Evolutionary conservation across 164 flowering plant genomes (phyloP).

Genomic region (Stephania cephalantha): DNA sequence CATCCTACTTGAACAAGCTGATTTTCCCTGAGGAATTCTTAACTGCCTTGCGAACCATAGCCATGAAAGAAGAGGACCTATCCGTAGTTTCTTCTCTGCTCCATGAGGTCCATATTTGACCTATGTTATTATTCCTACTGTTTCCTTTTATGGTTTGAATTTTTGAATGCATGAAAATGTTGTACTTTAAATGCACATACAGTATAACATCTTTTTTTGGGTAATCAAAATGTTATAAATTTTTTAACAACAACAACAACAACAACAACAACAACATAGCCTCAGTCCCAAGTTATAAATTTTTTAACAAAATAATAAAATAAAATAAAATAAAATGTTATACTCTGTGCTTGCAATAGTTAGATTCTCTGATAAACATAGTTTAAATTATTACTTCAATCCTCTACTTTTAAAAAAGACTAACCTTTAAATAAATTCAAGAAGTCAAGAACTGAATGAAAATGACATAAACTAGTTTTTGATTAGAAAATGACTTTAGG

Average conservation of each 20-base stretch:
- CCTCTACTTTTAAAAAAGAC: neutral
- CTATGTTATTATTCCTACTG: neutral
- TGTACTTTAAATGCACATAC: too few species aligned
- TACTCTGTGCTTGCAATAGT: too few species aligned
- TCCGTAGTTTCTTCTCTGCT: slow-evolving; percentile 63
- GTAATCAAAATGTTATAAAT: too few species aligned
- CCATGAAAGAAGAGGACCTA: slow-evolving; percentile 76
- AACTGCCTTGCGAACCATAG: slow-evolving; percentile 78
- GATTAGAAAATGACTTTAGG: neutral
- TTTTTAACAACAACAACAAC: too few species aligned
- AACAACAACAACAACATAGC: too few species aligned
- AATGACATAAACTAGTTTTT: too few species aligned
- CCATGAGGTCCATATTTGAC: slow-evolving; percentile 56
- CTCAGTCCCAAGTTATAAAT: too few species aligned
- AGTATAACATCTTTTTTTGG: too few species aligned
- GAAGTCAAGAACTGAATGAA: neutral
- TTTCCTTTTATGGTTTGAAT: neutral
- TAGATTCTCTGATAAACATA: too few species aligned
- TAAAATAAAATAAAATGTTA: too few species aligned
- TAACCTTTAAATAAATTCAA: neutral
- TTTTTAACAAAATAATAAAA: too few species aligned
- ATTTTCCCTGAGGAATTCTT: slow-evolving; percentile 86
- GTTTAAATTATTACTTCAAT: too few species aligned
- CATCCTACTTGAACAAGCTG: slow-evolving; percentile 62
- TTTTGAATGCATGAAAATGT: neutral